Evolutionary conservation across 495 filamentous ascomycete genomes (phyloP).

Genomic region (Lasiosphaeria hispida): DNA sequence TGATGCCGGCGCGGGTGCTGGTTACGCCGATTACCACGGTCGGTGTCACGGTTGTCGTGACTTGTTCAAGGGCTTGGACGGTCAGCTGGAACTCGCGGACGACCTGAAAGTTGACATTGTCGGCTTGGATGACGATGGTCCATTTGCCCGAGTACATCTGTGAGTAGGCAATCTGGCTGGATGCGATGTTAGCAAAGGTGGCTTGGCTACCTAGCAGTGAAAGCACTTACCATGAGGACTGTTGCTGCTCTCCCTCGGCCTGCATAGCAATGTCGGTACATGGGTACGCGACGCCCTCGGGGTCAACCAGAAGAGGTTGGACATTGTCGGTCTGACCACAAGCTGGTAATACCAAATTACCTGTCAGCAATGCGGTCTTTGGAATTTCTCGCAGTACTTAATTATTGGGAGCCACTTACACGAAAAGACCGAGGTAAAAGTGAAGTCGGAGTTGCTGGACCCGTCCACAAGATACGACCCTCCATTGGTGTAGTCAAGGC

Average conservation of each 20-base stretch:
- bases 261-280: conserved; percentile 21
- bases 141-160: conserved; percentile 22
- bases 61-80: conserved; percentile 16
- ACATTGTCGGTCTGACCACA: conserved; percentile 18
- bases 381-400: background rate
- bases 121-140: conserved; percentile 30
- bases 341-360: background rate
- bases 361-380: background rate
- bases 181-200: background rate
- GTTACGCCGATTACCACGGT: conserved; percentile 27
- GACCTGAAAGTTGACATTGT: conserved; percentile 24
- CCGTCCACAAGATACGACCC: conserved; percentile 30
- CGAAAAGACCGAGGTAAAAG: conserved; percentile 25
- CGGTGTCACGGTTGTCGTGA: conserved; percentile 18
- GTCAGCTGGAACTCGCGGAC: conserved; percentile 23
- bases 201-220: background rate
- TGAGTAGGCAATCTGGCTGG: conserved; percentile 18
- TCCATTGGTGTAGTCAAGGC: conserved; percentile 29
- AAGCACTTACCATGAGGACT: conserved; percentile 15
- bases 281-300: conserved; percentile 16
- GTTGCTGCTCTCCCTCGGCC: conserved; percentile 16
- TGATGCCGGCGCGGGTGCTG: conserved; percentile 4
- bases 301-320: conserved; percentile 23
- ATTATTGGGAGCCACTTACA: conserved; percentile 6
- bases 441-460: conserved; percentile 13